Evolutionary conservation across 2,329 filamentous ascomycete genomes (phyloP), one percentile per base, ranked within the genome.

Genomic region (Drechslerella dactyloides): DNA sequence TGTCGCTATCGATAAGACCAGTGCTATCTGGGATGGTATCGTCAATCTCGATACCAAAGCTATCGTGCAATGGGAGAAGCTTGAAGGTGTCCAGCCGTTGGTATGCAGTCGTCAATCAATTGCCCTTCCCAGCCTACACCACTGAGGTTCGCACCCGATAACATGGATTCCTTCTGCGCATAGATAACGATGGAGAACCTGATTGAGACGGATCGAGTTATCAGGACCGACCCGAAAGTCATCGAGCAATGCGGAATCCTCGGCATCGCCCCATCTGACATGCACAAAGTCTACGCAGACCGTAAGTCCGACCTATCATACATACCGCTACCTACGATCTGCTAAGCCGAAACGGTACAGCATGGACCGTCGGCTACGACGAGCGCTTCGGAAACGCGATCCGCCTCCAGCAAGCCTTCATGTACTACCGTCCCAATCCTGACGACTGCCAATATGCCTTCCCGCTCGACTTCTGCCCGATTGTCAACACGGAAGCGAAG

Each of bases 281-380:
- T 97, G 93, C 83, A 94, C 83, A 96, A 96, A 81, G 90, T 97
- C 53, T 96, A 96, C 82, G 96, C 92, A 80, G 93, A 97, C 78
- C 91, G 86, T 84, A 78, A 80, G 85, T 84, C 37, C 3, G 27
- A 37, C n/a, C 19, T 42, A 30, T 27, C 8, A 8, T 10, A 27
- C 35, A 30, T n/a, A 15, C 13, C 17, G 17, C 10, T 15, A 53
- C 11, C 35, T 8, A 48, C 19, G 19, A 7, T 46, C 17, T 6
- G 19, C 19, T 24, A 15, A n/a, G 35, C 27, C 27, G 4, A 33
- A 4, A 33, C 27, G 3, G 8, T 33, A 33, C 73, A 87, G 85
- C 91, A 10, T 97, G 93, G 93, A 96, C 93, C 0, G 96, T 97
- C 79, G 93, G 93, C 54, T 96, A 91, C 78, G 93, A 97, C 76